A percentile compares a stretch with the other conserved stretches of the same genome.
Conservation (phyloP, 306 rosid species). For the Cercis canadensis region DNA sequence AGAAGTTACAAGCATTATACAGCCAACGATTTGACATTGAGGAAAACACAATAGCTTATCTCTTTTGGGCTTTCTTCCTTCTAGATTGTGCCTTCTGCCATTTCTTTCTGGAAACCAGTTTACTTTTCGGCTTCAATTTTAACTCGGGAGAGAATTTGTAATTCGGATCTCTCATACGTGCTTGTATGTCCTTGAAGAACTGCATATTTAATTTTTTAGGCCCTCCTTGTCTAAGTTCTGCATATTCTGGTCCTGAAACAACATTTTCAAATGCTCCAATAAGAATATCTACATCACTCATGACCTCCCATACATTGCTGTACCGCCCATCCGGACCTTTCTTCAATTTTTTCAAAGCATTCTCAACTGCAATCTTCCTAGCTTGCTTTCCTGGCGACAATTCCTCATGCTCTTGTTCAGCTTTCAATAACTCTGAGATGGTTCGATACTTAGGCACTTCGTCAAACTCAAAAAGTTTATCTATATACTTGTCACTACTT, state of each 20-base stretch:
- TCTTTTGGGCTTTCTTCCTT: conserved; percentile 73
- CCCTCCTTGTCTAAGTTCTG: conserved; percentile 82
- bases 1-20: no score
- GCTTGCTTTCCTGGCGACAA: conserved; percentile 88
- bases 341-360: conserved; percentile 81
- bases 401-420: conserved; percentile 81
- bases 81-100: conserved; percentile 84
- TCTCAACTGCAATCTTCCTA: conserved; percentile 82
- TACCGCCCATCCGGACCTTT: conserved; percentile 89
- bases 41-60: no score
- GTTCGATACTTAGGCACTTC: conserved; percentile 80
- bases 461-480: conserved; percentile 82
- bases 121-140: conserved; percentile 80
- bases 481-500: conserved; percentile 75
- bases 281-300: conserved; percentile 81
- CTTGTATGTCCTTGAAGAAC: conserved; percentile 88
- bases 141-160: conserved; percentile 81
- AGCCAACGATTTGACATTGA: no score
- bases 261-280: conserved; percentile 87
- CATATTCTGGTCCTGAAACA: conserved; percentile 84
- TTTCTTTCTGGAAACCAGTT: conserved; percentile 71
- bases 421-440: conserved; percentile 69
- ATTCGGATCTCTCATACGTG: conserved; percentile 81
- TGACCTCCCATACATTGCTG: conserved; percentile 80
- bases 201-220: conserved; percentile 69